Conservation (phyloP, 2,329 filamentous ascomycete genomes). For the Xylariomycetidae sp. region DNA sequence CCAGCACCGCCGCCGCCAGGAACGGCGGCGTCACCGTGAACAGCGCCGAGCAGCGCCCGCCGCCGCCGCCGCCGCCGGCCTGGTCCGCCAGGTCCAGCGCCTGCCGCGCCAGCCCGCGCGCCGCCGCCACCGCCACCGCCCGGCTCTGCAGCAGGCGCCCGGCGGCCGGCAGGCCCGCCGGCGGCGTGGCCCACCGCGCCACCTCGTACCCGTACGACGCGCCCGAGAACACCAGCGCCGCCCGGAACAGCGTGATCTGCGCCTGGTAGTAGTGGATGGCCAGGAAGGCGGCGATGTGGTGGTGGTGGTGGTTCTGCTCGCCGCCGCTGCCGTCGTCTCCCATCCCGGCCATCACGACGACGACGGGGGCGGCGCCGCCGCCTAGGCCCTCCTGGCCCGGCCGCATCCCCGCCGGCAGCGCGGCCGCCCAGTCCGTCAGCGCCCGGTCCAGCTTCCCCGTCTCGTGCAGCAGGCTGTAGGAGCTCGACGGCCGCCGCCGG, state of each 20-base stretch:
- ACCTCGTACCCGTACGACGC: slow-evolving; percentile 11
- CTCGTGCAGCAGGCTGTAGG: slow-evolving; percentile 1
- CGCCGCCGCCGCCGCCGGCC: background rate
- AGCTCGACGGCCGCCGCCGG: slow-evolving; percentile 5
- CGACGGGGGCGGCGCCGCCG: slow-evolving; percentile 1
- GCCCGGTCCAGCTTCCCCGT: slow-evolving; percentile 8
- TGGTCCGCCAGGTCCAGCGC: slow-evolving; percentile 12
- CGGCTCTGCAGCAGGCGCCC: slow-evolving; percentile 6
- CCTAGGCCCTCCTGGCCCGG: slow-evolving; percentile 3
- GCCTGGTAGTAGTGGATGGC: slow-evolving; percentile 10
- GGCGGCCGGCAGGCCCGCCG: slow-evolving; percentile 4
- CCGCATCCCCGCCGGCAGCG: slow-evolving; percentile 7
- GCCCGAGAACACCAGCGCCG: slow-evolving; percentile 12
- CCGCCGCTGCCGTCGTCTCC: too few relatives aligned
- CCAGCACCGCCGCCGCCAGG: slow-evolving; percentile 13
- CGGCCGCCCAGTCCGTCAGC: slow-evolving; percentile 10
- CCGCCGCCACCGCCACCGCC: slow-evolving; percentile 7
- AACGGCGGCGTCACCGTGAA: slow-evolving; percentile 11
- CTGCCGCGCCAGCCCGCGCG: slow-evolving; percentile 6
- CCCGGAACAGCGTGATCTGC: slow-evolving; percentile 12
- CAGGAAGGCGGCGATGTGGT: slow-evolving; percentile 3
- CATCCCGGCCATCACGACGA: too few relatives aligned
- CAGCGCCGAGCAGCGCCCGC: too few relatives aligned
- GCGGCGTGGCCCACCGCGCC: slow-evolving; percentile 7
- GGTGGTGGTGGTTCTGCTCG: too few relatives aligned